These are phyloP conservation scores for Xylaria sp. DNA, from an alignment of 495 filamentous ascomycete genomes.

Conservation along the genomic window DNA sequence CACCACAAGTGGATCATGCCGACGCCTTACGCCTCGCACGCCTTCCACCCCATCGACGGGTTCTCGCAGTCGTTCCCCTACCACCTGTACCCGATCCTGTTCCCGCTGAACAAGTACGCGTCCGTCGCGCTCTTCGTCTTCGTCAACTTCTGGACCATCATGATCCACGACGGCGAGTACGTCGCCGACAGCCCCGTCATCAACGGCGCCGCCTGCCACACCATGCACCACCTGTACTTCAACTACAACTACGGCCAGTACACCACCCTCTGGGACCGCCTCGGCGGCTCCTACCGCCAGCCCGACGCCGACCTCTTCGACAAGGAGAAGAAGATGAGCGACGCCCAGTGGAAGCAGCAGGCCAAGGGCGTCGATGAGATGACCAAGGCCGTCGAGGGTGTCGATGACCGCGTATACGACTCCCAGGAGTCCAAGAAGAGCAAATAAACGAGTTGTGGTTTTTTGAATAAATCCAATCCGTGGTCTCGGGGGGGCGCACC, in stretches of 20 bases:
- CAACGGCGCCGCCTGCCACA: conserved; percentile 96
- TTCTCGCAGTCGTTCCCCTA: conserved; percentile 92
- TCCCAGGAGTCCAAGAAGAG: conserved; percentile 57
- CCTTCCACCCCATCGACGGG: conserved; percentile 95
- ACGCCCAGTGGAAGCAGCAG: conserved; percentile 82
- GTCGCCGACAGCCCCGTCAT: conserved; percentile 85
- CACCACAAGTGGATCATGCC: conserved; percentile 99
- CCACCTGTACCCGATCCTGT: conserved; percentile 91
- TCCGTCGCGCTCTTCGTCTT: conserved; percentile 88
- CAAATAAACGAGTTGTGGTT: conserved; percentile 33
- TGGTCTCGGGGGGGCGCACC: not conserved
- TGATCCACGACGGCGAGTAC: conserved; percentile 98
- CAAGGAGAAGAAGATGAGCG: conserved; percentile 86
- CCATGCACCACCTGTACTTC: conserved; percentile 97
- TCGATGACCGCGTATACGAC: conserved; percentile 79
- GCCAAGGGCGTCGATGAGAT: conserved; percentile 85
- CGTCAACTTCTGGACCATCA: conserved; percentile 96
- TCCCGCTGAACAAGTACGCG: conserved; percentile 90
- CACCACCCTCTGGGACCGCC: conserved; percentile 91
- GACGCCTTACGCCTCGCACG: conserved; percentile 88
- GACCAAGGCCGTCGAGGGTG: conserved; percentile 83
- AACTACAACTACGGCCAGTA: conserved; percentile 99
- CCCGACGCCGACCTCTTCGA: conserved; percentile 88
- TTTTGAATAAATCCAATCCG: not conserved
- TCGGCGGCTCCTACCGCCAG: conserved; percentile 87